Conservation (phyloP, 805 yeast genomes). For the Candida saitoana region DNA sequence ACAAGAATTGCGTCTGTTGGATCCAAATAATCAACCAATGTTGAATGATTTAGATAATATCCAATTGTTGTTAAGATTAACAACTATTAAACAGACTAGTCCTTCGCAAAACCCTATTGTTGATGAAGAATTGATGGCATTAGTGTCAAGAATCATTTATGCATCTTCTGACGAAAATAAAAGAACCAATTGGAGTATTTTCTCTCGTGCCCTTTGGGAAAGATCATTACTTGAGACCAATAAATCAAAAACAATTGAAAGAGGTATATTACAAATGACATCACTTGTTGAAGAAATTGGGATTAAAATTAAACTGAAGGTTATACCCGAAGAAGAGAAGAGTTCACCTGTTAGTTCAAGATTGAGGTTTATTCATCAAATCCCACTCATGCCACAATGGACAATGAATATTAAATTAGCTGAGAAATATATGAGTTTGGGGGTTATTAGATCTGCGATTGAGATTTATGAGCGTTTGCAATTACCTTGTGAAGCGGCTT, state of each 20-base stretch:
- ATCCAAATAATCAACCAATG: slow-evolving; percentile 80
- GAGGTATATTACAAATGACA: slow-evolving; percentile 92
- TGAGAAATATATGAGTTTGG: slow-evolving; percentile 79
- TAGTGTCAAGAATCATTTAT: slow-evolving; percentile 67
- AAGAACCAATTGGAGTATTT: slow-evolving; percentile 68
- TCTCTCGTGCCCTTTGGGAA: slow-evolving; percentile 83
- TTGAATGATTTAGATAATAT: slow-evolving; percentile 66
- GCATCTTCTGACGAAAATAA: slow-evolving; percentile 30
- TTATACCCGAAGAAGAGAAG: slow-evolving; percentile 45
- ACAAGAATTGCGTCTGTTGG: slow-evolving; percentile 44
- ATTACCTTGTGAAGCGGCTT: slow-evolving; percentile 76
- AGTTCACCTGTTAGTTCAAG: slow-evolving; percentile 47
- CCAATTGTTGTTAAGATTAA: slow-evolving; percentile 68
- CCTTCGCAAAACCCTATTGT: slow-evolving; percentile 69
- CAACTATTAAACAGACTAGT: slow-evolving; percentile 60
- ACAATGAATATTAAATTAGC: slow-evolving; percentile 77
- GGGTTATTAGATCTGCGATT: slow-evolving; percentile 80
- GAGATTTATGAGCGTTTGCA: slow-evolving; percentile 81
- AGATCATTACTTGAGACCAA: slow-evolving; percentile 79
- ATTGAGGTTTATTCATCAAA: slow-evolving; percentile 63
- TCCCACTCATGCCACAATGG: slow-evolving; percentile 84
- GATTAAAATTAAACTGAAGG: slow-evolving; percentile 52
- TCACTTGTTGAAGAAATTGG: slow-evolving; percentile 87
- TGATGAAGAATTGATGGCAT: slow-evolving; percentile 78
- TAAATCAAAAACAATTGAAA: slow-evolving; percentile 81